Evolutionary conservation across 169 alveolate genomes (phyloP).

Genomic region (Cryptosporidium tyzzeri): DNA sequence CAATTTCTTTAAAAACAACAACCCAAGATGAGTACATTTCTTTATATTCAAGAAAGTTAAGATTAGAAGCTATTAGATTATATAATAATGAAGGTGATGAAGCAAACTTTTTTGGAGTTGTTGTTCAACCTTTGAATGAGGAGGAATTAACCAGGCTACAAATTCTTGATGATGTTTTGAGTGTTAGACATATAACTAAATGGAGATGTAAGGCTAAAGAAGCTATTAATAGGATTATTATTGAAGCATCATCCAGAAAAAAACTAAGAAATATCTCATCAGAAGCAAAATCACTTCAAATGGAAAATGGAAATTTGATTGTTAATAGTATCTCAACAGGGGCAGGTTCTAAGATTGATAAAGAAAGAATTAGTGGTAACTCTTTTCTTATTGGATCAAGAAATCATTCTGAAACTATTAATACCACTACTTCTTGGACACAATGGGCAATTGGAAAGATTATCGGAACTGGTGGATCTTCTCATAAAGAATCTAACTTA

Average conservation of each 20-base stretch:
- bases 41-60: conserved; percentile 58
- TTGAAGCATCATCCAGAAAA: conserved; percentile 74
- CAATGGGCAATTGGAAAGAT: conserved; percentile 66
- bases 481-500: background rate
- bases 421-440: conserved; percentile 51
- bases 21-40: conserved; percentile 71
- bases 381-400: background rate
- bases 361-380: background rate
- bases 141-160: conserved; percentile 33
- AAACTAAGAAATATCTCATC: conserved; percentile 39
- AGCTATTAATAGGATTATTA: conserved; percentile 51
- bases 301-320: conserved; percentile 61
- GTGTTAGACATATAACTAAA: conserved; percentile 64
- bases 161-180: conserved; percentile 46
- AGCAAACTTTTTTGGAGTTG: conserved; percentile 57
- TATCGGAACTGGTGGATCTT: conserved; percentile 13
- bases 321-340: background rate
- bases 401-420: background rate
- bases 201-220: conserved; percentile 73
- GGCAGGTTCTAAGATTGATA: background rate
- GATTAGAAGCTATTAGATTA: conserved; percentile 34
- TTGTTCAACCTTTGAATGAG: conserved; percentile 27
- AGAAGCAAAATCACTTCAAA: conserved; percentile 61
- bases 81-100: conserved; percentile 47
- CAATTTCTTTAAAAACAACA: conserved; percentile 45